Percentiles rank a stretch among this genome's conserved stretches.
Evolutionary conservation across 495 filamentous ascomycete species (phyloP).

Genomic region (Penicillium paradoxum): DNA sequence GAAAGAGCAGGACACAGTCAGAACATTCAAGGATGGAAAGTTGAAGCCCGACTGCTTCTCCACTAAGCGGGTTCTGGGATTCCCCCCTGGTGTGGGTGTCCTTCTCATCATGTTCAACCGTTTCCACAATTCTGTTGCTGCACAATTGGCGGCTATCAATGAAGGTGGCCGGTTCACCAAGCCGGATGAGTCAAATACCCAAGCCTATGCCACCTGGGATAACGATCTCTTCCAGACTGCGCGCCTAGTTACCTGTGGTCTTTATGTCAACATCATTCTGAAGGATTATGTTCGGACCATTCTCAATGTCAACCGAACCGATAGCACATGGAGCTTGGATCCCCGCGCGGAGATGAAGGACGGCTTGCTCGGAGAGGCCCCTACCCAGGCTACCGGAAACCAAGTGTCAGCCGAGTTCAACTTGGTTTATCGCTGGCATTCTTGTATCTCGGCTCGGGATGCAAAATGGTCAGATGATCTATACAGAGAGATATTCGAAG

Average conservation of each 20-base stretch:
- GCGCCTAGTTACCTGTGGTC: conserved; percentile 65
- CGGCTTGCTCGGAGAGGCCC: conserved; percentile 32
- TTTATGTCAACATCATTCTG: conserved; percentile 74
- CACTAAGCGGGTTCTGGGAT: conserved; percentile 70
- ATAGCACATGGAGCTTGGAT: conserved; percentile 70
- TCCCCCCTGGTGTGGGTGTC: conserved; percentile 77
- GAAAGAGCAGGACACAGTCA: conserved; percentile 66
- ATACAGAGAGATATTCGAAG: conserved; percentile 58
- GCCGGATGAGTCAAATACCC: conserved; percentile 40
- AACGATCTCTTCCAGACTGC: conserved; percentile 74
- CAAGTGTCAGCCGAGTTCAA: conserved; percentile 77
- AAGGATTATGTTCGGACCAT: conserved; percentile 82
- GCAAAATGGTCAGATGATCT: conserved; percentile 68
- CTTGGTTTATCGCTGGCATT: conserved; percentile 75
- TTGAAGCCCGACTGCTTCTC: conserved; percentile 81
- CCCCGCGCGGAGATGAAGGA: conserved; percentile 55
- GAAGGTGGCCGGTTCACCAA: conserved; percentile 54
- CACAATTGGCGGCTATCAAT: conserved; percentile 56
- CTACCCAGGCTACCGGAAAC: conserved; percentile 53
- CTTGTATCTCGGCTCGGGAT: conserved; percentile 66
- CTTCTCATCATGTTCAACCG: conserved; percentile 69
- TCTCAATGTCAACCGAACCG: conserved; percentile 66
- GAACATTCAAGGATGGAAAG: conserved; percentile 76
- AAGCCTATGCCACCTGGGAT: conserved; percentile 61
- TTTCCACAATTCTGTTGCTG: conserved; percentile 71